Percentiles rank a stretch among this genome's conserved stretches.
Evolutionary conservation across 345 rosid species (phyloP).

Genomic region (Euclidium syriacum): DNA sequence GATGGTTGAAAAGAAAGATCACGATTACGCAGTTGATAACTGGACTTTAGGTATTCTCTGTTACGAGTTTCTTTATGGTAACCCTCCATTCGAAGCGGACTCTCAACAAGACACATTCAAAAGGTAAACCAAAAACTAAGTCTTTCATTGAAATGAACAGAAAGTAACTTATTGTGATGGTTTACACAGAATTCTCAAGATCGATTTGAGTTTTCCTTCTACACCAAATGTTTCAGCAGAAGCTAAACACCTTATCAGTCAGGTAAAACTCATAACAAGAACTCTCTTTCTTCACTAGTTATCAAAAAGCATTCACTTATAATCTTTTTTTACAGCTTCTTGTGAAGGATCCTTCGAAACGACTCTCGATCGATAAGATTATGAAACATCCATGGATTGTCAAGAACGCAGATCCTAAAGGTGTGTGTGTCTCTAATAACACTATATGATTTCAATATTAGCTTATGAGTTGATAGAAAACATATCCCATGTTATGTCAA

Average conservation of each 20-base stretch:
- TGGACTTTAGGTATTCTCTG: constrained; percentile 94
- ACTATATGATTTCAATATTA: too few species aligned
- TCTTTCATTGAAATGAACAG: not conserved
- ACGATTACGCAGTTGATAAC: constrained; percentile 90
- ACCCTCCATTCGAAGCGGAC: constrained; percentile 92
- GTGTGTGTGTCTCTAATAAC: too few species aligned
- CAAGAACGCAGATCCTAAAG: constrained; percentile 70
- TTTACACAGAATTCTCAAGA: constrained; percentile 67
- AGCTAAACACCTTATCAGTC: constrained; percentile 62
- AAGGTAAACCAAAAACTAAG: constrained; percentile 40
- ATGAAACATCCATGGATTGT: constrained; percentile 88
- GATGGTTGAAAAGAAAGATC: constrained; percentile 89
- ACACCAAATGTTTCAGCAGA: constrained; percentile 56
- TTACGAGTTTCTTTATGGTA: constrained; percentile 89
- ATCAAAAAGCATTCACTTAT: not conserved
- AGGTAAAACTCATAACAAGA: constrained; percentile 32
- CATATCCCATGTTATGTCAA: not conserved
- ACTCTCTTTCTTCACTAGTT: constrained; percentile 12
- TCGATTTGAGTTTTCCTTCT: constrained; percentile 77
- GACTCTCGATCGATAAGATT: constrained; percentile 79
- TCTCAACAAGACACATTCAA: constrained; percentile 73
- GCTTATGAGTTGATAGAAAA: too few species aligned
- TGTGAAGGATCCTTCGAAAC: constrained; percentile 73
- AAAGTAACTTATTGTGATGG: not conserved
- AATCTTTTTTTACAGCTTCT: constrained; percentile 62